Base-by-base conservation (phyloP, 805 yeast species). In the Ogataea minuta region DNA sequence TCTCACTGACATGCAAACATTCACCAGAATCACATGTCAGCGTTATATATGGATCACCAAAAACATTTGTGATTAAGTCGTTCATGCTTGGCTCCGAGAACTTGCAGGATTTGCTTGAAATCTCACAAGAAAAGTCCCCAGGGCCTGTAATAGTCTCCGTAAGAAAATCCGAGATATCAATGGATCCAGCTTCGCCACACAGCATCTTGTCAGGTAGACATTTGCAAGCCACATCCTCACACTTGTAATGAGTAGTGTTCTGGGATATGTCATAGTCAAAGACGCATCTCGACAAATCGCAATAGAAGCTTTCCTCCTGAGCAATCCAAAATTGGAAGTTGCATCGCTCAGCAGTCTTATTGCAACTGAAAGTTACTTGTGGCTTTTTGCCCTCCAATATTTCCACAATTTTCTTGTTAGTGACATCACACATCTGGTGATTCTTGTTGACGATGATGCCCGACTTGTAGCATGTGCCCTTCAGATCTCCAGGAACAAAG, bases 71-170 rank as follows among this genome's bases (percentile, higher is more conserved):
- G 41, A 93, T 93, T 54, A 93, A 72, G 49, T 86, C 95, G 64
- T 93, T 86, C 97, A 93, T 91, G 39, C 93, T 81, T 31, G 99
- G 98, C 58, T 93, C 99, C 2, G 91, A 81, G 55, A 93, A 93
- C 32, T 70, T 70, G 66, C 99, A 93, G 31, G 70, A 63, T 28
- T 71, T 76, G 11, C 73, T 59, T 5, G 64, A 60, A 15, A 85
- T 60, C 59, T 88, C 86, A 65, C 99, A 93, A 3, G 78, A 66
- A 54, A 93, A 89, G 46, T 84, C 90, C 23, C 96, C 99, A 0
- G 99, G 99, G 2, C 99, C 99, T 26, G 67, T 68, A 45, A 93
- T 89, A 4, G 95, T 85, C 57, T 90, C 93, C 2, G 89, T 79
- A 44, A 93, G 70, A 61, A 95, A 93, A 40, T 91, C 98, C 1